These are phyloP conservation scores for Metrosideros polymorpha DNA, from an alignment of 441 rosid genomes.

Conservation along the genomic window DNA sequence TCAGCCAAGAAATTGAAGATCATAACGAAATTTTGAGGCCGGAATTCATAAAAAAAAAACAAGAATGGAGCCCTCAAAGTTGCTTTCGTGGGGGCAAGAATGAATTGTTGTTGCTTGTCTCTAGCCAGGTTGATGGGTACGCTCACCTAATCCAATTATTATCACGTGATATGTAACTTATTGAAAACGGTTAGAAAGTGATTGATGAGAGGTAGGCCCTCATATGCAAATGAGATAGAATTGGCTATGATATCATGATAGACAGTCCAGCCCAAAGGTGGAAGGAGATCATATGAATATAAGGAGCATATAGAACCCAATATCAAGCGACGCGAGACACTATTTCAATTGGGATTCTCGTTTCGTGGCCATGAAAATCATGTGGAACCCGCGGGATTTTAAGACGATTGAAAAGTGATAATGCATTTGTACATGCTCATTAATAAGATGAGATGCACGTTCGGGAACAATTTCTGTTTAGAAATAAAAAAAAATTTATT, in stretches of 20 bases:
- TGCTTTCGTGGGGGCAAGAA: background rate
- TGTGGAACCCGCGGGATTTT: too few relatives aligned
- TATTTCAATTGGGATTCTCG: background rate
- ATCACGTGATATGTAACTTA: too few relatives aligned
- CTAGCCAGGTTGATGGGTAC: background rate
- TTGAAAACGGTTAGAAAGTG: background rate
- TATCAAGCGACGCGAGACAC: background rate
- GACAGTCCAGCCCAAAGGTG: rapidly evolving
- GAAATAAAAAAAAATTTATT: too few relatives aligned
- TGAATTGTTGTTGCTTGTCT: background rate
- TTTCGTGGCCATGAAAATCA: too few relatives aligned
- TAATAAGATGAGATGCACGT: too few relatives aligned
- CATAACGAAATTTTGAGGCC: background rate
- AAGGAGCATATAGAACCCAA: rapidly evolving
- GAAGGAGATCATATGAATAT: background rate
- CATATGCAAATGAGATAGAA: background rate
- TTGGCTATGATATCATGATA: background rate
- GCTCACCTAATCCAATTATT: background rate
- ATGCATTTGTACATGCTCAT: too few relatives aligned
- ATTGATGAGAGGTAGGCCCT: background rate
- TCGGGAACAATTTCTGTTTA: too few relatives aligned
- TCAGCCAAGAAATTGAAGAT: background rate
- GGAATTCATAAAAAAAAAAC: background rate
- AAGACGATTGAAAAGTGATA: too few relatives aligned
- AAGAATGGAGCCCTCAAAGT: background rate